A percentile compares a stretch with the other conserved stretches of the same genome.
Conservation (phyloP, 768 basidiomycete species). For the Candolleomyces eurysporus region DNA sequence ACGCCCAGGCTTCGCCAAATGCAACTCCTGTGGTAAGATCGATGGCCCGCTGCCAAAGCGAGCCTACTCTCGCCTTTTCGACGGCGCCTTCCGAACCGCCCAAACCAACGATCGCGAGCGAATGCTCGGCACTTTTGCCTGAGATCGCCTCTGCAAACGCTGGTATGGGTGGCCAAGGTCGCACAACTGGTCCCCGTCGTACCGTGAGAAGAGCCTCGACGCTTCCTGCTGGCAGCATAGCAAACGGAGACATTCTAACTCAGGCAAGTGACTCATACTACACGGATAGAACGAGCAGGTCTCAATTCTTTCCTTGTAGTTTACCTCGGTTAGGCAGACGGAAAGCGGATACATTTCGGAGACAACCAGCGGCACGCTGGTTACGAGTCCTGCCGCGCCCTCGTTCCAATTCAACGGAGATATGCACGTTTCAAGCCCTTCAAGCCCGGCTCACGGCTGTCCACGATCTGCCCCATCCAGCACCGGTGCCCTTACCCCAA, state of each 20-base stretch:
- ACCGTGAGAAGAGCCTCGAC: background rate
- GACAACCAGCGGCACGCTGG: constrained; percentile 3
- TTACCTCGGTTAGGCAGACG: background rate
- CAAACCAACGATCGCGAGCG: constrained; percentile 22
- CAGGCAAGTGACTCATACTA: background rate
- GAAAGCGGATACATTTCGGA: background rate
- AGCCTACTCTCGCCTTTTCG: constrained; percentile 28
- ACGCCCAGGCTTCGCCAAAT: constrained; percentile 17
- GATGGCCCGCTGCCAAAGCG: constrained; percentile 52
- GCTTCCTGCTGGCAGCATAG: background rate
- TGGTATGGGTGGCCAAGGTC: background rate
- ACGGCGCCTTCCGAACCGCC: constrained; percentile 12
- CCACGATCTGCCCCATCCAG: background rate
- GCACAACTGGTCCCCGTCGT: background rate
- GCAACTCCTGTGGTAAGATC: constrained; percentile 27
- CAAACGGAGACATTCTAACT: background rate
- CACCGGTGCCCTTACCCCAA: constrained; percentile 25
- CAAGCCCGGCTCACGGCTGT: no score
- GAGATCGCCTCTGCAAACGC: background rate
- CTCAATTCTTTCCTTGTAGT: background rate
- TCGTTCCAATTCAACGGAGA: background rate
- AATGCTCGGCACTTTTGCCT: constrained; percentile 1
- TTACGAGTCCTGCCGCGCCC: background rate
- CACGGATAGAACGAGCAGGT: background rate
- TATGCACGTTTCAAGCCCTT: background rate